Percentiles rank a stretch among this genome's conserved stretches.
Evolutionary conservation across 495 filamentous ascomycete species (phyloP).

Genomic region (Trichocladium antarcticum): DNA sequence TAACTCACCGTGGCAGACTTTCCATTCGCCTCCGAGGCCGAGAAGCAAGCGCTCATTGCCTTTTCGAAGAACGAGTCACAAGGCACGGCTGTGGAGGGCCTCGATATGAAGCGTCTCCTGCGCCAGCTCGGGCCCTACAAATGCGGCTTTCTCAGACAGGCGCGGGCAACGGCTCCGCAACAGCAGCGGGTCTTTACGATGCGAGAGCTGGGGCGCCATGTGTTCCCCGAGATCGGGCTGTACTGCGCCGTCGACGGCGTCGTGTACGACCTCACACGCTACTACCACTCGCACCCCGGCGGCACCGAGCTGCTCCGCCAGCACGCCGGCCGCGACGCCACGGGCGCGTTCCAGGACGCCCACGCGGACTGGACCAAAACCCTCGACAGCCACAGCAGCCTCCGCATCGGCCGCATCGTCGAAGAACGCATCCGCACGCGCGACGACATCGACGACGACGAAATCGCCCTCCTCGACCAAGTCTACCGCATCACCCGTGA

Average conservation of each 20-base stretch:
- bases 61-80: background rate
- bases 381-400: background rate
- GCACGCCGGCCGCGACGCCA: constrained; percentile 2
- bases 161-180: background rate
- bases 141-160: constrained; percentile 1
- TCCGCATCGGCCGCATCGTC: constrained; percentile 1
- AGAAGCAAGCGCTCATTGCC: background rate
- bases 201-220: background rate
- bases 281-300: constrained; percentile 3
- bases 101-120: background rate
- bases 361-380: background rate
- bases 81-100: background rate
- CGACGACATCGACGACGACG: background rate
- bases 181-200: background rate
- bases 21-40: background rate
- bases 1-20: background rate
- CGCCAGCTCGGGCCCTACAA: background rate
- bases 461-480: background rate
- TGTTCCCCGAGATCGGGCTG: constrained; percentile 2
- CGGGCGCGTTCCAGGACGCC: background rate
- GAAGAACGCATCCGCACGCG: background rate
- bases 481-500: background rate
- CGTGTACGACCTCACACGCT: constrained; percentile 1
- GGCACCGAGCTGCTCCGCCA: background rate
- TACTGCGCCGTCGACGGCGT: constrained; percentile 4